phyloP scores from a whole-genome alignment of 352 stramenopile species.

The Phytophthora niederhauseri region DNA sequence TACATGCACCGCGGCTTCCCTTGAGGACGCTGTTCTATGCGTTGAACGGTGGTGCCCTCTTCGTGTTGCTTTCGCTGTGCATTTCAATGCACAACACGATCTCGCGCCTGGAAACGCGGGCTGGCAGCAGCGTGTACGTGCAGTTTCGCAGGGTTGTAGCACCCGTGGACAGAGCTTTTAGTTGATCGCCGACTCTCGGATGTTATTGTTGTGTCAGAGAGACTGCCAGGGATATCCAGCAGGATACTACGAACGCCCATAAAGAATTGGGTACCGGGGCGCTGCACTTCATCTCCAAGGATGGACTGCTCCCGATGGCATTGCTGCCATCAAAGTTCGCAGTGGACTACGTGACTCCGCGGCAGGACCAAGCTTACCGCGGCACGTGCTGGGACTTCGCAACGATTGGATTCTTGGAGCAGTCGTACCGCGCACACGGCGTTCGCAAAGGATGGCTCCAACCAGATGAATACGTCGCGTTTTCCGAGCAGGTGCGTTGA shows the following conservation, averaged over 20 bases:
- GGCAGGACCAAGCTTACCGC: conserved; percentile 74
- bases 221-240: conserved; percentile 19
- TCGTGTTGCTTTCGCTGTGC: conserved; percentile 63
- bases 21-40: conserved; percentile 56
- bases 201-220: conserved; percentile 21
- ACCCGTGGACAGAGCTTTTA: background rate
- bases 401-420: conserved; percentile 77
- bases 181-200: background rate
- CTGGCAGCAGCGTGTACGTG: conserved; percentile 27
- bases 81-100: conserved; percentile 82
- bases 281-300: conserved; percentile 28
- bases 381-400: conserved; percentile 88
- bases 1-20: conserved; percentile 10
- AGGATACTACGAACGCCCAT: conserved; percentile 17
- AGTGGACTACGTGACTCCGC: conserved; percentile 77
- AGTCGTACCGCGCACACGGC: conserved; percentile 77
- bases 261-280: conserved; percentile 11
- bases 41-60: conserved; percentile 61
- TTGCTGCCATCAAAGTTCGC: conserved; percentile 83
- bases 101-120: conserved; percentile 43
- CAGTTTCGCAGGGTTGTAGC: background rate
- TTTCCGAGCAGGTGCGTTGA: conserved; percentile 69
- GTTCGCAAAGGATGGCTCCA: conserved; percentile 71
- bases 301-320: conserved; percentile 62
- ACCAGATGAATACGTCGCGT: conserved; percentile 73